These are phyloP conservation scores for Xylariaceae sp. DNA, from an alignment of 2,329 filamentous ascomycete genomes.

Conservation along the genomic window DNA sequence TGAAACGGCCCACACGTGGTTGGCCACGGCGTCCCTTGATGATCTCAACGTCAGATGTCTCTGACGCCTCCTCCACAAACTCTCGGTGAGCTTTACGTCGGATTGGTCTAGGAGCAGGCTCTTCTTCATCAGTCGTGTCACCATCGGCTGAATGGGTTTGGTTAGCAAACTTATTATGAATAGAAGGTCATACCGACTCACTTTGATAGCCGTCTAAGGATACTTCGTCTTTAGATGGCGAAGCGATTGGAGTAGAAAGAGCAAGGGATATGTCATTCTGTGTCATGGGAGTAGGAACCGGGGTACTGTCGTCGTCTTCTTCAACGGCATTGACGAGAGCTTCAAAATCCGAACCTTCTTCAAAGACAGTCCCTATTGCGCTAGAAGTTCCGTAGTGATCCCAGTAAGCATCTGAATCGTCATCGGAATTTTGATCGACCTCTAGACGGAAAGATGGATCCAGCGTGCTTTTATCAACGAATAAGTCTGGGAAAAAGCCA, in stretches of 20 bases:
- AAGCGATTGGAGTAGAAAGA: slow-evolving; percentile 33
- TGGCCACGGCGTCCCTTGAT: slow-evolving; percentile 47
- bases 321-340: slow-evolving; percentile 37
- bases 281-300: slow-evolving; percentile 40
- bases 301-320: slow-evolving; percentile 39
- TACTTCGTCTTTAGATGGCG: slow-evolving; percentile 36
- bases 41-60: slow-evolving; percentile 48
- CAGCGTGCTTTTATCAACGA: slow-evolving; percentile 68
- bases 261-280: slow-evolving; percentile 34
- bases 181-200: slow-evolving; percentile 40
- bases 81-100: slow-evolving; percentile 46
- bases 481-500: slow-evolving; percentile 69
- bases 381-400: slow-evolving; percentile 47
- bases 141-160: slow-evolving; percentile 47
- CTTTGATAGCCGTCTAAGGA: slow-evolving; percentile 57
- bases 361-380: slow-evolving; percentile 29
- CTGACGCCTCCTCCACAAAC: slow-evolving; percentile 43
- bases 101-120: slow-evolving; percentile 45
- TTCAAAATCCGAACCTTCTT: slow-evolving; percentile 41
- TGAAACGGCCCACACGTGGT: slow-evolving; percentile 52
- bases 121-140: slow-evolving; percentile 59
- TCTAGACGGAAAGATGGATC: slow-evolving; percentile 69
- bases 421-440: slow-evolving; percentile 59
- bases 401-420: slow-evolving; percentile 57
- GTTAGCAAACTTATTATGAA: slow-evolving; percentile 37